Evolutionary conservation across 108 stramenopile species (phyloP).

Genomic region (Phaeodactylum tricornutum): DNA sequence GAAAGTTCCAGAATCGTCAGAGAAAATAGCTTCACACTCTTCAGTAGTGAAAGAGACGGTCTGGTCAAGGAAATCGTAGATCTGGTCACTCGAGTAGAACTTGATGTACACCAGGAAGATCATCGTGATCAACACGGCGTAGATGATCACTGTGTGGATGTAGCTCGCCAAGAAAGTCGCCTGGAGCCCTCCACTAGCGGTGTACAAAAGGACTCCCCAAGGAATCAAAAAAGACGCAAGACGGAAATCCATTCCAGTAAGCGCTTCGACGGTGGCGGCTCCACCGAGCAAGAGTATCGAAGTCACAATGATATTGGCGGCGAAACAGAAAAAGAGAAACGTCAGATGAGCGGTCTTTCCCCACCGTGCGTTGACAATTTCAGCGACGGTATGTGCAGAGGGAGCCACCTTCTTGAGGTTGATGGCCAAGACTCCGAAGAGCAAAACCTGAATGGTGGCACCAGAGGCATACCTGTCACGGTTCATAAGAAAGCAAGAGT

Average conservation of each 20-base stretch:
- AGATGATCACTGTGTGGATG: constrained; percentile 81
- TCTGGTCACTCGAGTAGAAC: constrained; percentile 48
- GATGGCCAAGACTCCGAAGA: constrained; percentile 91
- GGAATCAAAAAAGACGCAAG: constrained; percentile 83
- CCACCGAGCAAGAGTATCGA: constrained; percentile 94
- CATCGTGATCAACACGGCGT: constrained; percentile 72
- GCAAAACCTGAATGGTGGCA: constrained; percentile 86
- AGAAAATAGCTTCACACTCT: constrained; percentile 50
- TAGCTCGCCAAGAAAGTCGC: constrained; percentile 86
- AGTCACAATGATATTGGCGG: constrained; percentile 78
- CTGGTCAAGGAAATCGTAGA: constrained; percentile 49
- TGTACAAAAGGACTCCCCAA: constrained; percentile 90
- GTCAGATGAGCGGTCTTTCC: constrained; percentile 78
- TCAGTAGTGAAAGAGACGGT: constrained; percentile 40
- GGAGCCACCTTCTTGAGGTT: constrained; percentile 84
- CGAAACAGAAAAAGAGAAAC: constrained; percentile 85
- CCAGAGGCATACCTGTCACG: constrained; percentile 84
- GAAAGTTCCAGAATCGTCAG: constrained; percentile 41
- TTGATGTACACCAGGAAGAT: constrained; percentile 70
- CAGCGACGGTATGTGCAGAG: constrained; percentile 84
- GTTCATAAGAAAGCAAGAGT: too few species aligned
- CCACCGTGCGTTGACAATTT: constrained; percentile 91
- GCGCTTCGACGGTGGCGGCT: constrained; percentile 81
- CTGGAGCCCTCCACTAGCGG: constrained; percentile 84
- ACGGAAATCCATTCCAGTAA: constrained; percentile 78